Percentiles rank a stretch among this genome's conserved stretches.
These are phyloP conservation scores for Clavispora phyllophila DNA, from an alignment of 805 yeast species.

Conservation along the genomic window DNA sequence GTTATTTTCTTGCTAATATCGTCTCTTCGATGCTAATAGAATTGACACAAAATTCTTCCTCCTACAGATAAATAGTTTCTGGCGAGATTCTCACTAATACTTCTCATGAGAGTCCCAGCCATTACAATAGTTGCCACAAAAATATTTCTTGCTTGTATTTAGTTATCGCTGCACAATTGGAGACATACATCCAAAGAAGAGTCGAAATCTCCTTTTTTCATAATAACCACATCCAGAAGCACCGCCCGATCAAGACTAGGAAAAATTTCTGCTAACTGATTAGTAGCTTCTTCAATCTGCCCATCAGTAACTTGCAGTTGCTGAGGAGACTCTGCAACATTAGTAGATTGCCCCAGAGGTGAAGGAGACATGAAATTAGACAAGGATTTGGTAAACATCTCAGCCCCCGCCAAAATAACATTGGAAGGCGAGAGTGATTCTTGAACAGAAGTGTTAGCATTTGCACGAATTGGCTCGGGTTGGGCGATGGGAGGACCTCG, in stretches of 20 bases:
- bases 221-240: slow-evolving; percentile 62
- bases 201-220: slow-evolving; percentile 65
- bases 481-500: slow-evolving; percentile 4
- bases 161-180: slow-evolving; percentile 21
- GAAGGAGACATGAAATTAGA: slow-evolving; percentile 36
- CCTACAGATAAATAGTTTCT: too few species aligned
- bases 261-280: slow-evolving; percentile 61
- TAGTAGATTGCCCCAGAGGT: slow-evolving; percentile 17
- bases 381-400: slow-evolving; percentile 46
- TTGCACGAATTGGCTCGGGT: slow-evolving; percentile 1
- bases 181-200: slow-evolving; percentile 63
- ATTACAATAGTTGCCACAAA: too few species aligned
- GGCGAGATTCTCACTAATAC: too few species aligned
- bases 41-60: too few species aligned
- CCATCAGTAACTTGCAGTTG: neutral
- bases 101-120: too few species aligned
- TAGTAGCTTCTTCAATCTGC: slow-evolving; percentile 27
- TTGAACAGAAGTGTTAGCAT: slow-evolving; percentile 4
- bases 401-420: slow-evolving; percentile 43
- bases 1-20: too few species aligned
- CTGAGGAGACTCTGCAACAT: slow-evolving; percentile 2
- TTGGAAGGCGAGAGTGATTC: slow-evolving; percentile 31
- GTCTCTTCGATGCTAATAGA: too few species aligned
- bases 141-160: neutral
- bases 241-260: slow-evolving; percentile 67